A percentile compares a stretch with the other conserved stretches of the same genome.
Conservation (phyloP, 164 flowering plant genomes). For the Umbellularia californica region DNA sequence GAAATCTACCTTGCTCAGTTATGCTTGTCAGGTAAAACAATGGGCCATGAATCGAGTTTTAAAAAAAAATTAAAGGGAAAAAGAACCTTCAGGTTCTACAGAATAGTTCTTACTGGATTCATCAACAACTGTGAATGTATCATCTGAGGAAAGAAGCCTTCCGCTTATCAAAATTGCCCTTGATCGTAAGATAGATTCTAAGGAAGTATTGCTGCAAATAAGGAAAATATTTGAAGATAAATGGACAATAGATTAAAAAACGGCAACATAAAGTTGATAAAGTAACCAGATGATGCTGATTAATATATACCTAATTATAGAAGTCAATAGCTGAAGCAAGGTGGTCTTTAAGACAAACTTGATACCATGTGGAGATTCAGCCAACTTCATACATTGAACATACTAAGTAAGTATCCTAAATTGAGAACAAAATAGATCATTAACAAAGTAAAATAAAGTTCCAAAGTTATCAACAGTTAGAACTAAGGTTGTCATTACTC, state of each 20-base stretch:
- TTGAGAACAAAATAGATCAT: no score
- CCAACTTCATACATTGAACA: slow-evolving; percentile 36
- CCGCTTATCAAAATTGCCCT: slow-evolving; percentile 90
- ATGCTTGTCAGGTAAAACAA: not conserved
- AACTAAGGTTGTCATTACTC: no score
- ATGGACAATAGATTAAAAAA: not conserved
- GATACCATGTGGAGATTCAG: slow-evolving; percentile 61
- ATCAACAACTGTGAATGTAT: slow-evolving; percentile 35
- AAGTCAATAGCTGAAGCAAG: slow-evolving; percentile 55
- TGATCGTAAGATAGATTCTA: slow-evolving; percentile 60
- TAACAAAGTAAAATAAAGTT: no score
- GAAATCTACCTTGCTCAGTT: not conserved
- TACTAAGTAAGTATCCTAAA: not conserved
- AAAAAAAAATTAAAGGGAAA: not conserved
- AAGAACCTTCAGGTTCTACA: not conserved
- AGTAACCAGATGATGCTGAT: slow-evolving; percentile 1
- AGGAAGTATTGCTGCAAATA: slow-evolving; percentile 42
- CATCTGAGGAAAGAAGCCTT: slow-evolving; percentile 67
- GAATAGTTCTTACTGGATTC: slow-evolving; percentile 47
- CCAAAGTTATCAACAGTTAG: no score
- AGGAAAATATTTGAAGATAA: not conserved
- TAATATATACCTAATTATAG: slow-evolving; percentile 58
- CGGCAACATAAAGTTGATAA: not conserved
- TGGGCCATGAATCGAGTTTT: not conserved
- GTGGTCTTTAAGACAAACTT: slow-evolving; percentile 58